phyloP scores from a whole-genome alignment of 192 early-diverging fungal genomes.

The Lobosporangium transversale region DNA sequence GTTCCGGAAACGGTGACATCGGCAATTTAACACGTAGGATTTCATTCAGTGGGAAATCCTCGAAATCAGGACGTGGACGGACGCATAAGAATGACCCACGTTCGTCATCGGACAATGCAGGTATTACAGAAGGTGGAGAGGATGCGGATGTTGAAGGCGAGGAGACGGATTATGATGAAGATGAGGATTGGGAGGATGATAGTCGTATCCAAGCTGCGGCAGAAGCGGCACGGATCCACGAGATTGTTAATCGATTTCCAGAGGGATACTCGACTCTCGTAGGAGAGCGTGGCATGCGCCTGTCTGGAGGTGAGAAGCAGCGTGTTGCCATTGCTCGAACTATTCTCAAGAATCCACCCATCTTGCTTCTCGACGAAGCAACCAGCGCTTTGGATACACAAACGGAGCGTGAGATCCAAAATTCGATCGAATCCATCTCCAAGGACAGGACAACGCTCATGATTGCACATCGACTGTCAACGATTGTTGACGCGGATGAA shows the following conservation, averaged over 20 bases:
- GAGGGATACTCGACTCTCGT: slow-evolving; percentile 82
- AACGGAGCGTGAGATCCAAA: slow-evolving; percentile 76
- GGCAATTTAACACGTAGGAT: not conserved
- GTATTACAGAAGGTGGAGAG: slow-evolving; percentile 68
- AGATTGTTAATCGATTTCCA: slow-evolving; percentile 75
- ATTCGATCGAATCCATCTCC: slow-evolving; percentile 78
- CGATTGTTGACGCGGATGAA: slow-evolving; percentile 83
- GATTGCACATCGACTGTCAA: slow-evolving; percentile 89
- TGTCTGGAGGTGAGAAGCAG: slow-evolving; percentile 92
- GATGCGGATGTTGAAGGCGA: slow-evolving; percentile 61
- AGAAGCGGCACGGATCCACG: slow-evolving; percentile 84
- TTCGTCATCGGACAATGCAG: slow-evolving; percentile 6
- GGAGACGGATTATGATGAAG: slow-evolving; percentile 28
- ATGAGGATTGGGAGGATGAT: slow-evolving; percentile 50
- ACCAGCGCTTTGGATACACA: slow-evolving; percentile 70
- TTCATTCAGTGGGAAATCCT: slow-evolving; percentile 15
- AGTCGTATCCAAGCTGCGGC: slow-evolving; percentile 71
- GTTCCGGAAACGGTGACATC: slow-evolving; percentile 2
- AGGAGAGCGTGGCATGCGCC: slow-evolving; percentile 76
- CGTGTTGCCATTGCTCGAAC: slow-evolving; percentile 91
- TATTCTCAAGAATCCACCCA: slow-evolving; percentile 72
- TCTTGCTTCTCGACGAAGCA: slow-evolving; percentile 72
- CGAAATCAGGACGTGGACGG: slow-evolving; percentile 3
- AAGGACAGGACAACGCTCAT: slow-evolving; percentile 82
- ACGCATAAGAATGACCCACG: slow-evolving; percentile 8